These are phyloP conservation scores for Alternaria brassicicola DNA, from an alignment of 2,329 filamentous ascomycete genomes.

Conservation along the genomic window DNA sequence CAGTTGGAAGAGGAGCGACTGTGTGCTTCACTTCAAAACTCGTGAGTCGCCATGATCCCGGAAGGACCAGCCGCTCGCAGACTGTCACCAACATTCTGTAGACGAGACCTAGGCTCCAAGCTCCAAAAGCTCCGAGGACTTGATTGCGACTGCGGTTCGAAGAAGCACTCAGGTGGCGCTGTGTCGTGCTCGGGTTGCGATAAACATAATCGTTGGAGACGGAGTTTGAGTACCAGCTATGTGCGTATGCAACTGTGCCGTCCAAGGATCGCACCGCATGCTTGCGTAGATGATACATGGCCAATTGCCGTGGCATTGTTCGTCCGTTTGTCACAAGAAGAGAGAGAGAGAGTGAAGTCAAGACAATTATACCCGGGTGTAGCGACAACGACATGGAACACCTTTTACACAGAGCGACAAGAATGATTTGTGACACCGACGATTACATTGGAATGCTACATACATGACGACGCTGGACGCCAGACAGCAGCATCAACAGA, in stretches of 20 bases:
- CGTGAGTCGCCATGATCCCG: neutral
- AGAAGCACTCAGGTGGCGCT: neutral
- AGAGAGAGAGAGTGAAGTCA: neutral
- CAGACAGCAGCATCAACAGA: slow-evolving; percentile 2
- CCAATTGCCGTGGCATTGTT: neutral
- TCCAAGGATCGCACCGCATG: neutral
- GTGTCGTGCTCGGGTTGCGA: neutral
- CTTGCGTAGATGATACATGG: neutral
- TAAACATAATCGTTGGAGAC: neutral
- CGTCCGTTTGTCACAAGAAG: neutral
- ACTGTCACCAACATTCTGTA: neutral
- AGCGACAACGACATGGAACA: neutral
- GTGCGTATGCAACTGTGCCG: neutral
- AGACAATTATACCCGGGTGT: neutral
- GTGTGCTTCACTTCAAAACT: neutral
- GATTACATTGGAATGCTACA: slow-evolving; percentile 20
- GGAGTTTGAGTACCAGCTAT: neutral
- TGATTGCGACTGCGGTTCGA: neutral
- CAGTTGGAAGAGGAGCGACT: neutral
- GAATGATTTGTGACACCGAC: neutral
- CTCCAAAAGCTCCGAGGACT: neutral
- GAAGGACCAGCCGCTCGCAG: neutral
- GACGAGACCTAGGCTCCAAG: neutral
- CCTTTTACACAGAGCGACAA: neutral
- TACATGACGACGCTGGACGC: slow-evolving; percentile 4